These are phyloP conservation scores for Globisporangium lucens DNA, from an alignment of 352 stramenopile species.

Conservation along the genomic window DNA sequence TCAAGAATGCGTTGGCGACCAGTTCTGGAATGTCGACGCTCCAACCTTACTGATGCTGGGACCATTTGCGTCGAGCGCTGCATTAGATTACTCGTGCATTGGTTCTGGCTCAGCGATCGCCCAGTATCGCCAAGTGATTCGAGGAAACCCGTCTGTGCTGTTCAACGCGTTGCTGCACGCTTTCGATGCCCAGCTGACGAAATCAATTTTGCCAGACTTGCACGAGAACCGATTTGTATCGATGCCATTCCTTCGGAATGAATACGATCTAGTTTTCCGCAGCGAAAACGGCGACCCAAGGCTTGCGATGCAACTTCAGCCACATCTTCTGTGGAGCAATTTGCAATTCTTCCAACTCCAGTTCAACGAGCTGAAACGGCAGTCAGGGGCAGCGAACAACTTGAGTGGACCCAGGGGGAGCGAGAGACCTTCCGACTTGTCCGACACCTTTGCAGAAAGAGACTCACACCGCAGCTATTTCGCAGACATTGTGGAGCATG, in stretches of 20 bases:
- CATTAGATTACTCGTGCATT: constrained; percentile 28
- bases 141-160: constrained; percentile 52
- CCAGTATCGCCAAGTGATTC: constrained; percentile 47
- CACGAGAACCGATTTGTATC: constrained; percentile 53
- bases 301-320: constrained; percentile 41
- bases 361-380: constrained; percentile 43
- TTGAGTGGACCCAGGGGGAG: background rate
- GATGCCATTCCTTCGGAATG: constrained; percentile 50
- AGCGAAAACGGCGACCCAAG: constrained; percentile 48
- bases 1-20: constrained; percentile 42
- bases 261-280: constrained; percentile 54
- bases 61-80: constrained; percentile 53
- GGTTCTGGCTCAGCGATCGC: constrained; percentile 18
- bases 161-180: constrained; percentile 54
- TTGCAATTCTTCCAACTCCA: constrained; percentile 60
- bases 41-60: constrained; percentile 62
- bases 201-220: constrained; percentile 49
- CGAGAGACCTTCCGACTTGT: background rate
- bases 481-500: constrained; percentile 5
- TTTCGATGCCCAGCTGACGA: constrained; percentile 50
- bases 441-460: constrained; percentile 9
- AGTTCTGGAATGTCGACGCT: constrained; percentile 77
- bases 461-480: constrained; percentile 7
- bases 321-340: constrained; percentile 35
- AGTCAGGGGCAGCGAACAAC: constrained; percentile 3